Percentiles rank a stretch among this genome's conserved stretches.
These are phyloP conservation scores for Colletotrichum spaethianum DNA, from an alignment of 2,329 filamentous ascomycete genomes.

Conservation along the genomic window DNA sequence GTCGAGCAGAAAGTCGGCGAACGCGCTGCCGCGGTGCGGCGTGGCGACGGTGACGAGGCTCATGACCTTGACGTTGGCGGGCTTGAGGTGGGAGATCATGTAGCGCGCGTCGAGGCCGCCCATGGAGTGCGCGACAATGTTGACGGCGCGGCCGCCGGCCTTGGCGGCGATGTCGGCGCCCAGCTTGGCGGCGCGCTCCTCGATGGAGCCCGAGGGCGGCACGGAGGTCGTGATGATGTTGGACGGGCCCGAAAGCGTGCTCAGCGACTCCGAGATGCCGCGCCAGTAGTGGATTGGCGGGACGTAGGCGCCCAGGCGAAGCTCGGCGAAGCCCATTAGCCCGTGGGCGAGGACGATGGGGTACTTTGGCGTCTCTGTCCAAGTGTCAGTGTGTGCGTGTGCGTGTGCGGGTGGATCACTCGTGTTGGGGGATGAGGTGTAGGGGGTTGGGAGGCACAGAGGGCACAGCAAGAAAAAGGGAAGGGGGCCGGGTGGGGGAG, in stretches of 20 bases:
- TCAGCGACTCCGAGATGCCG: conserved; percentile 72
- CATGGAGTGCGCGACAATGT: conserved; percentile 82
- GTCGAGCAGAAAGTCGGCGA: conserved; percentile 68
- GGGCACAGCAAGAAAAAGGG: conserved; percentile 8
- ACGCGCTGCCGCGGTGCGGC: conserved; percentile 67
- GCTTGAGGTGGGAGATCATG: conserved; percentile 72
- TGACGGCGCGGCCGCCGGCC: conserved; percentile 72
- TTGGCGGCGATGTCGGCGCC: conserved; percentile 65
- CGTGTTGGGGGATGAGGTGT: neutral
- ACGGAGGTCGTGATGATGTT: conserved; percentile 73
- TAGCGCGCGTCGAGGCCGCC: conserved; percentile 76
- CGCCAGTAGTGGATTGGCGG: conserved; percentile 75
- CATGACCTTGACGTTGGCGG: conserved; percentile 61
- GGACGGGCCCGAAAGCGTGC: conserved; percentile 64
- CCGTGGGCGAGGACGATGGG: conserved; percentile 77
- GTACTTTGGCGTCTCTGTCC: conserved; percentile 67
- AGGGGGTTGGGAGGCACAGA: neutral
- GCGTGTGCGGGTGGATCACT: conserved; percentile 17
- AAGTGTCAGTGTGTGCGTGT: conserved; percentile 24
- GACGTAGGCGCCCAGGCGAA: conserved; percentile 65
- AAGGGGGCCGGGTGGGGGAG: conserved; percentile 8
- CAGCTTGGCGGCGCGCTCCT: conserved; percentile 72
- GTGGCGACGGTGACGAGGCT: conserved; percentile 70
- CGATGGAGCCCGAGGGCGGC: conserved; percentile 73
- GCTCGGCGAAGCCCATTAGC: conserved; percentile 74